These are phyloP conservation scores for Argentina anserina DNA, from an alignment of 306 rosid genomes.

Conservation along the genomic window DNA sequence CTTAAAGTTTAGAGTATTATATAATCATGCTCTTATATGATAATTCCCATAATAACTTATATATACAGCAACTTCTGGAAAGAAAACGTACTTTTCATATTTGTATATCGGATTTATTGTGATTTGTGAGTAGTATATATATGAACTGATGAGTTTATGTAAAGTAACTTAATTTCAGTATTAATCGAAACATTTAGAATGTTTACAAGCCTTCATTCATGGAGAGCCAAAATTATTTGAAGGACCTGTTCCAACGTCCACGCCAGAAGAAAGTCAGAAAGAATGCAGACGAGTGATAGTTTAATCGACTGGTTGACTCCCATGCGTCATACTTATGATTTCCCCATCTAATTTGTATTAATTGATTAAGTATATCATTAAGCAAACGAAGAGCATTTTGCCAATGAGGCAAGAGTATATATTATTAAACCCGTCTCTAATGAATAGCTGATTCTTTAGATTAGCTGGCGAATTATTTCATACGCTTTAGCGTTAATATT, in stretches of 20 bases:
- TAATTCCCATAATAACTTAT: neutral
- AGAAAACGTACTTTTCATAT: neutral
- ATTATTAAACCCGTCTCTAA: neutral
- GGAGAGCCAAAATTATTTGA: neutral
- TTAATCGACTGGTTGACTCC: neutral
- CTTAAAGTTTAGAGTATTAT: neutral
- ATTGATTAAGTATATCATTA: neutral
- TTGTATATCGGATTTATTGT: neutral
- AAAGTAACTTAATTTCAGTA: neutral
- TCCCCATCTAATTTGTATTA: neutral
- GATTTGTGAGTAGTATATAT: neutral
- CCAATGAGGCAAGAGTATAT: neutral
- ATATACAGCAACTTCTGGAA: neutral
- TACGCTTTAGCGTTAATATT: neutral
- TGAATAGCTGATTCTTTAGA: no score
- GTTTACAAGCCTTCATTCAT: conserved; percentile 3
- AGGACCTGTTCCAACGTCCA: conserved; percentile 12
- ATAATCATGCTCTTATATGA: neutral
- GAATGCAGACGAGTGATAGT: neutral
- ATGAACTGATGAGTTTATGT: neutral
- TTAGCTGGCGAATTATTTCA: neutral
- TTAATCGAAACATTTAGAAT: neutral
- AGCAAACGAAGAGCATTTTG: neutral
- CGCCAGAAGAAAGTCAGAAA: neutral
- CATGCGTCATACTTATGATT: neutral